phyloP scores from a whole-genome alignment of 2,329 filamentous ascomycete genomes.

The Cryphonectria parasitica region DNA sequence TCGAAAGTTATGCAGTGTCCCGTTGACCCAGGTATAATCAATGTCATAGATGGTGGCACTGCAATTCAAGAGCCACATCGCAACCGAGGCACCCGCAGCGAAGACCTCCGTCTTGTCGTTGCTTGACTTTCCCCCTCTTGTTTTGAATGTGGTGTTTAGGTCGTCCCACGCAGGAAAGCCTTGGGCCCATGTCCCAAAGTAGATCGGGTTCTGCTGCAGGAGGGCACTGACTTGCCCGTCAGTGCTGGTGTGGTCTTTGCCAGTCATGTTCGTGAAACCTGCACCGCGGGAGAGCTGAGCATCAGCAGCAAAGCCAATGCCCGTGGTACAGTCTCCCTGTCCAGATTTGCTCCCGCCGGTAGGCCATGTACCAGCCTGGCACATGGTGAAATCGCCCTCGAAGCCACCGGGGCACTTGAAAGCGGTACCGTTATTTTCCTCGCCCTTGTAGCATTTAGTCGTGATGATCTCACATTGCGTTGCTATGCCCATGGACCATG shows the following conservation, averaged over 20 bases:
- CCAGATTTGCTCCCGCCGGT: not conserved
- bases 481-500: not conserved
- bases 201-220: slow-evolving; percentile 5
- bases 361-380: not conserved
- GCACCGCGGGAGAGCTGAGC: not conserved
- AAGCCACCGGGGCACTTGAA: slow-evolving; percentile 12
- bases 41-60: slow-evolving; percentile 8
- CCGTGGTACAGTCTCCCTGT: not conserved
- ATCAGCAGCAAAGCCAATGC: slow-evolving; percentile 14
- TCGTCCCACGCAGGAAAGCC: not conserved
- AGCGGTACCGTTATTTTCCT: not conserved
- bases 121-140: not conserved
- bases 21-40: slow-evolving; percentile 9
- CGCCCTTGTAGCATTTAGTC: not conserved
- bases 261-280: not conserved
- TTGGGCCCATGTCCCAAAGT: slow-evolving; percentile 5
- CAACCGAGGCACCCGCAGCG: not conserved
- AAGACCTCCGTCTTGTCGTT: not conserved
- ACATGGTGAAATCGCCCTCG: slow-evolving; percentile 4
- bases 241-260: not conserved
- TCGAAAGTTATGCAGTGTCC: not conserved
- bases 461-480: slow-evolving; percentile 10
- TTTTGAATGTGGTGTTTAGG: not conserved
- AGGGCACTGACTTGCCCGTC: not conserved
- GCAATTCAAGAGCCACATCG: slow-evolving; percentile 10